A percentile compares a stretch with the other conserved stretches of the same genome.
These are phyloP conservation scores for Penicillium fuscoglaucum DNA, from an alignment of 2,329 filamentous ascomycete genomes.

Conservation along the genomic window DNA sequence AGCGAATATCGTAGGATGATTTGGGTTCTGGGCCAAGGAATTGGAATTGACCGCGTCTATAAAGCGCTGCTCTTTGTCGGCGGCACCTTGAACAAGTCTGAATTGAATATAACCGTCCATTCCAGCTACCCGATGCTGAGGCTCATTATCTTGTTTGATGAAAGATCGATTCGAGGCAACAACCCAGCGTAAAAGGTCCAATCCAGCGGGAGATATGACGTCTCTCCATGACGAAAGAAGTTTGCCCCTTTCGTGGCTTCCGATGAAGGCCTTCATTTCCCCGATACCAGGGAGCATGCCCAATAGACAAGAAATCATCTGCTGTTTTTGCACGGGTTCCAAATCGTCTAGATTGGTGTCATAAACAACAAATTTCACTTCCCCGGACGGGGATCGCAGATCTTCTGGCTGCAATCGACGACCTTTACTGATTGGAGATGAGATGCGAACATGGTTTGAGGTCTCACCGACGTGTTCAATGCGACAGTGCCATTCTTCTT, in stretches of 20 bases:
- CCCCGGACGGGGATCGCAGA: background rate
- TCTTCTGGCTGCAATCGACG: background rate
- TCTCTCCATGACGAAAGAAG: constrained; percentile 56
- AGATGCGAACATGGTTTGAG: constrained; percentile 48
- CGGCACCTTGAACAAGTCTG: constrained; percentile 81
- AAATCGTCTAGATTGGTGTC: constrained; percentile 45
- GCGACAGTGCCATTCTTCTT: constrained; percentile 49
- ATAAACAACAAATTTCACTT: constrained; percentile 33
- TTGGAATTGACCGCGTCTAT: constrained; percentile 57
- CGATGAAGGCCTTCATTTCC: constrained; percentile 50
- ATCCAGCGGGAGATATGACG: constrained; percentile 63
- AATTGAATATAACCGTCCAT: constrained; percentile 75
- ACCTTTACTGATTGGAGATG: constrained; percentile 23
- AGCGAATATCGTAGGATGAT: constrained; percentile 72
- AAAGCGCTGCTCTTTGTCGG: constrained; percentile 81
- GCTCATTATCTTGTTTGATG: constrained; percentile 67
- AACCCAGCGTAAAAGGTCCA: constrained; percentile 78
- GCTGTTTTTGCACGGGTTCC: constrained; percentile 26
- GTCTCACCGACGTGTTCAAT: constrained; percentile 47
- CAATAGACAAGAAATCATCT: constrained; percentile 37
- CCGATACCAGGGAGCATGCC: constrained; percentile 42
- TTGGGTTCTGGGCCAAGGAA: constrained; percentile 39
- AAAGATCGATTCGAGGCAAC: constrained; percentile 86
- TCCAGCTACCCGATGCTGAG: constrained; percentile 59
- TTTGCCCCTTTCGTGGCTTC: constrained; percentile 22